Evolutionary conservation across 495 filamentous ascomycete species (phyloP), one percentile per base, ranked within the genome.

Genomic region (Talaromyces wortmannii): DNA sequence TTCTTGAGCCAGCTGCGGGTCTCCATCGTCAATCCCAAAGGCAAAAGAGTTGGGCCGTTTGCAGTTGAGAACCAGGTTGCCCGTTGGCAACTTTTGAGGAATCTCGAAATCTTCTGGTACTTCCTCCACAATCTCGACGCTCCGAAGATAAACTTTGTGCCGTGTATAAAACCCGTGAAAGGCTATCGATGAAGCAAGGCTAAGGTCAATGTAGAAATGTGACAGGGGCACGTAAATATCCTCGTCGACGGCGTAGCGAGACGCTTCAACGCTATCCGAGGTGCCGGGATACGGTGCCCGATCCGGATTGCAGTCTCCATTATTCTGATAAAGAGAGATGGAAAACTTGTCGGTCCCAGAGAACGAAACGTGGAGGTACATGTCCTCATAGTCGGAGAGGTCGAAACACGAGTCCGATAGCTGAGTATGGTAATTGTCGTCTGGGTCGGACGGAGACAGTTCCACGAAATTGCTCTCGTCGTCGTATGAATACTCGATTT

Each of bases 21-120:
- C 72, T 6, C 88, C 88, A 66, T 91, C 88, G 65, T 91, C 88
- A 60, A 91, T 91, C 50, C 87, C 88, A 64, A 91, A 89, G 0
- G 88, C 88, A 66, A 91, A 89, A 0, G 80, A 83, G 62, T 88
- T 87, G 46, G 87, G 86, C 7, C 85, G 76, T 40, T 76, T 84
- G 74, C 88, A 91, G 10, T 77, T 70, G 56, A 90, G 83, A 36
- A 83, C 67, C 36, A 91, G 66, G 4, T 67, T 71, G 4, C 86
- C 86, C 0, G 75, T 85, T 0, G 83, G 77, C 13, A 87, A 64
- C 67, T 89, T 90, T 44, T 67, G 61, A 1, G 86, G 84, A 30
- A 86, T 66, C 10, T 57, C 72, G 58, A 79, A 80, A 44, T 64
- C 61, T 3, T 61, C 40, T 3, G 85, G 86, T 6, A 84, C 64